Percentiles rank a stretch among this genome's conserved stretches.
phyloP scores from a whole-genome alignment of 2,329 filamentous ascomycete genomes.

The Ascochyta lentis region DNA sequence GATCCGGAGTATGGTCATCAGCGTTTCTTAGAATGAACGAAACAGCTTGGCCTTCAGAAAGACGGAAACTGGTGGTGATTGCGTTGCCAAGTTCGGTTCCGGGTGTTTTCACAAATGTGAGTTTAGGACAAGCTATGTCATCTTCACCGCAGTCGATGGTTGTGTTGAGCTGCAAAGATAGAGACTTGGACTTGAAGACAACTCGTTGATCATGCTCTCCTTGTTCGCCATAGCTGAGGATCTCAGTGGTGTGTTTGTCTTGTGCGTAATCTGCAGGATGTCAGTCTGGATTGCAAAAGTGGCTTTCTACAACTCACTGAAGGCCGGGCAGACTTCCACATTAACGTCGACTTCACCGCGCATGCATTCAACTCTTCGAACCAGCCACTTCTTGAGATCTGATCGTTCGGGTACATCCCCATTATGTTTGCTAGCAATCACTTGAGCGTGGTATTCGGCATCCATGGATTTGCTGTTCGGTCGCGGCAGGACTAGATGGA shows the following conservation, averaged over 20 bases:
- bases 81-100: slow-evolving; percentile 67
- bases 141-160: slow-evolving; percentile 68
- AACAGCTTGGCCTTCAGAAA: slow-evolving; percentile 71
- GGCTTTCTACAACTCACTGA: slow-evolving; percentile 26
- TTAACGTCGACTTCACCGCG: slow-evolving; percentile 70
- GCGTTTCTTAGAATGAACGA: slow-evolving; percentile 71
- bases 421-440: slow-evolving; percentile 32
- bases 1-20: slow-evolving; percentile 62
- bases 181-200: slow-evolving; percentile 65
- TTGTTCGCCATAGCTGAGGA: slow-evolving; percentile 50
- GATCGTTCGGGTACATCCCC: slow-evolving; percentile 34
- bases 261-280: slow-evolving; percentile 64
- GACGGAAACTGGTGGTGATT: slow-evolving; percentile 64
- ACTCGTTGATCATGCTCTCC: slow-evolving; percentile 48
- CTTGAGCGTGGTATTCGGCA: slow-evolving; percentile 43
- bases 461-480: slow-evolving; percentile 64
- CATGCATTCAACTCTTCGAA: slow-evolving; percentile 75
- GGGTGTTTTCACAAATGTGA: slow-evolving; percentile 63
- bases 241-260: slow-evolving; percentile 66
- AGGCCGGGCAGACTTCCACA: slow-evolving; percentile 71
- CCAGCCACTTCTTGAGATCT: slow-evolving; percentile 71
- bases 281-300: background rate
- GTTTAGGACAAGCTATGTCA: slow-evolving; percentile 55
- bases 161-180: slow-evolving; percentile 71
- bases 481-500: slow-evolving; percentile 65